These are phyloP conservation scores for Eleusine indica DNA, from an alignment of 176 grass and related monocot genomes.

Conservation along the genomic window DNA sequence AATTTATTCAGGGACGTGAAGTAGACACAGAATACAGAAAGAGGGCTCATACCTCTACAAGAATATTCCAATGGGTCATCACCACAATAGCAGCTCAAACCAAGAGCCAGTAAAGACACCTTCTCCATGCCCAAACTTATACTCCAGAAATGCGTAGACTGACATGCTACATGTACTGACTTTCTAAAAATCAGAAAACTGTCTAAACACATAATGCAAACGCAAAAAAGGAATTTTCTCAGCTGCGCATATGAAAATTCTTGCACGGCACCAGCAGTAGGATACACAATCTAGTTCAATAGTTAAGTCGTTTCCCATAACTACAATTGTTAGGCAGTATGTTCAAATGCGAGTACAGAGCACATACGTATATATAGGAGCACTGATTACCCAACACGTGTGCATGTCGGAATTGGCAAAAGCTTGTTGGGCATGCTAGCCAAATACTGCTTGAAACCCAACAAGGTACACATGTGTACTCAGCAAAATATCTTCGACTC, in stretches of 20 bases:
- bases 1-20: background rate
- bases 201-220: background rate
- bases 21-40: background rate
- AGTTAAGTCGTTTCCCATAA: background rate
- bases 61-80: background rate
- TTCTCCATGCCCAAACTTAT: background rate
- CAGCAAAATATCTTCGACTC: too few relatives aligned
- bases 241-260: background rate
- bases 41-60: background rate
- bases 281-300: background rate
- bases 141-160: background rate
- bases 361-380: background rate
- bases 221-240: background rate
- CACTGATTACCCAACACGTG: background rate
- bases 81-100: background rate
- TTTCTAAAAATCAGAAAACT: conserved; percentile 9
- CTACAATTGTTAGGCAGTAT: background rate
- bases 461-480: too few relatives aligned
- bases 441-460: too few relatives aligned
- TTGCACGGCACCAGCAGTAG: background rate
- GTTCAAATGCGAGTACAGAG: background rate
- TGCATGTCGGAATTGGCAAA: background rate
- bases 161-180: background rate
- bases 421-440: background rate
- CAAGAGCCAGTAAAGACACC: background rate